These are phyloP conservation scores for Xylariaceae sp. DNA, from an alignment of 2,329 filamentous ascomycete genomes.

Conservation along the genomic window DNA sequence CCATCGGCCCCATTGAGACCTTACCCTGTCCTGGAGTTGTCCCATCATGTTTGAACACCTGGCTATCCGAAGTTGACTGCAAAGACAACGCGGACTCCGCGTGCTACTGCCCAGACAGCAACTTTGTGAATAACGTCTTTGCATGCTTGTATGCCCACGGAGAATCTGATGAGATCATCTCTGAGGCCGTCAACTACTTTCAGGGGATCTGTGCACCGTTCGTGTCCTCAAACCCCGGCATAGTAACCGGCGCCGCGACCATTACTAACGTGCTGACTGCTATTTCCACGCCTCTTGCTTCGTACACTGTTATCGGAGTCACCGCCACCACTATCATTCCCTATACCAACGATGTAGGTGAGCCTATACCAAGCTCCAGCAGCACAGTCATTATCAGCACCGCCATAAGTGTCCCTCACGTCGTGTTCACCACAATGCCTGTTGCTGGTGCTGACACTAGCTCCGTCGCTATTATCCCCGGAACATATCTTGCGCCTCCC, in stretches of 20 bases:
- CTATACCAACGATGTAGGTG: slow-evolving; percentile 44
- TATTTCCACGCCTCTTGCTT: slow-evolving; percentile 41
- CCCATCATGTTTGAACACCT: slow-evolving; percentile 88
- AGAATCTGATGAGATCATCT: slow-evolving; percentile 59
- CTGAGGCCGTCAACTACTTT: slow-evolving; percentile 74
- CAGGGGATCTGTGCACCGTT: slow-evolving; percentile 83
- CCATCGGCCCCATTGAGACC: slow-evolving; percentile 40
- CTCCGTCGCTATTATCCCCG: slow-evolving; percentile 41
- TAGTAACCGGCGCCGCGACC: slow-evolving; percentile 69
- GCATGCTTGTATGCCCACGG: slow-evolving; percentile 77
- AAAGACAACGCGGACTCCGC: slow-evolving; percentile 73
- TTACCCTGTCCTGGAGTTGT: slow-evolving; percentile 66
- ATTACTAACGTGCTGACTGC: slow-evolving; percentile 58
- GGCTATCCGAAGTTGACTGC: slow-evolving; percentile 71
- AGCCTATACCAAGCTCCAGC: slow-evolving; percentile 48
- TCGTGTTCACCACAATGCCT: slow-evolving; percentile 36
- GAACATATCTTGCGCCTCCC: slow-evolving; percentile 34
- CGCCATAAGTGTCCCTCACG: slow-evolving; percentile 43
- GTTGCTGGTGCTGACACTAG: slow-evolving; percentile 33
- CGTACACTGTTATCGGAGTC: slow-evolving; percentile 46
- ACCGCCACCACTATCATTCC: slow-evolving; percentile 50
- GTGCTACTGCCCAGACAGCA: slow-evolving; percentile 81
- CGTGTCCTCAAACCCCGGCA: slow-evolving; percentile 73
- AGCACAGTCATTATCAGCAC: slow-evolving; percentile 45
- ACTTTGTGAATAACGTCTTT: slow-evolving; percentile 76